A percentile compares a stretch with the other conserved stretches of the same genome.
Evolutionary conservation across 148 eudicot species (phyloP).

Genomic region (Heliosperma pusillum): DNA sequence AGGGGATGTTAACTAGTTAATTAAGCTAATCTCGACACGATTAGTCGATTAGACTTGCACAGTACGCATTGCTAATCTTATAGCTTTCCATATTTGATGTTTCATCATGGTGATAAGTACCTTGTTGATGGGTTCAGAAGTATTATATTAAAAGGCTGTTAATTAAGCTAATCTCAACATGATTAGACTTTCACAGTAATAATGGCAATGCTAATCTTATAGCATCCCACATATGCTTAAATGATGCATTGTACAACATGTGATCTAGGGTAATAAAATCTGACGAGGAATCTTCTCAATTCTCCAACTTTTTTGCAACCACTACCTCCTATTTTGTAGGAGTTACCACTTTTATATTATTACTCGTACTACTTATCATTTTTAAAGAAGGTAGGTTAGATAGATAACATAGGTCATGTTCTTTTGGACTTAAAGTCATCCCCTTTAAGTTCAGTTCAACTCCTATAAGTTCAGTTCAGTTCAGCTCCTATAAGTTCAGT

Average conservation of each 20-base stretch:
- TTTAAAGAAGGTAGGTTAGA: constrained; percentile 5
- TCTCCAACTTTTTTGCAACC: constrained; percentile 36
- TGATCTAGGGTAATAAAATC: constrained; percentile 32
- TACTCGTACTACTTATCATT: neutral
- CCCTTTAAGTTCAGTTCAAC: too few relatives aligned
- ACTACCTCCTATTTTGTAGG: constrained; percentile 32
- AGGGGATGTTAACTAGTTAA: too few relatives aligned
- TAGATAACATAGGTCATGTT: neutral
- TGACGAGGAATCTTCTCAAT: constrained; percentile 34
- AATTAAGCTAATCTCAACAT: constrained; percentile 12
- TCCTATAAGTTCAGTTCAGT: too few relatives aligned
- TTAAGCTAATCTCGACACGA: constrained; percentile 13
- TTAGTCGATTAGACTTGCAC: neutral
- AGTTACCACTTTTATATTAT: constrained; percentile 28
- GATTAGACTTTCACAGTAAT: constrained; percentile 15
- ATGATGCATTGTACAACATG: constrained; percentile 36
- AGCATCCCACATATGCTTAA: constrained; percentile 15
- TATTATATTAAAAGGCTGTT: too few relatives aligned
- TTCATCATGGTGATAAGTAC: constrained; percentile 7
- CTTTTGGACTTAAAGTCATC: too few relatives aligned
- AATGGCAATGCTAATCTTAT: neutral
- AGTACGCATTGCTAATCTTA: neutral
- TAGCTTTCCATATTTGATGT: constrained; percentile 17
- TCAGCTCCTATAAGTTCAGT: too few relatives aligned
- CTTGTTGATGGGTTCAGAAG: constrained; percentile 8